Evolutionary conservation across 768 basidiomycete species (phyloP), one percentile per base, ranked within the genome.

Genomic region (Pleurotus sapidus): DNA sequence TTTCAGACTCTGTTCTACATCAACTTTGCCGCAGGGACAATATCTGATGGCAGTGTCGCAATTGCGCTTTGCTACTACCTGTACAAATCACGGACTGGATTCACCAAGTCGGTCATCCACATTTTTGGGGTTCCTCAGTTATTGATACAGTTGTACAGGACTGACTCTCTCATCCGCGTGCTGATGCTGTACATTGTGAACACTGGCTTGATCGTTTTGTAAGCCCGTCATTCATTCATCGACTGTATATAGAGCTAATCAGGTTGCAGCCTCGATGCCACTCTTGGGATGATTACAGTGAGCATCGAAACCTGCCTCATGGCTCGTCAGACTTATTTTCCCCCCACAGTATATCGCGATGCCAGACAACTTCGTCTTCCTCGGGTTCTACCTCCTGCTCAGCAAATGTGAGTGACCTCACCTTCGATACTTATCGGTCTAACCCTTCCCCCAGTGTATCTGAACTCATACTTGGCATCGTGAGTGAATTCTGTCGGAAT

Each of bases 31-130:
- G 66, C 77, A 1, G 75, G 77, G 0, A 76, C 82, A n/a, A 63
- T 71, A 8, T 79, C 78, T 15, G 85, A 87, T 62, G 60, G 80
- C 8, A 77, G 78, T 38, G 76, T 87, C 20, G 76, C 84, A 1
- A 49, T 77, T 38, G 71, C 76, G 4, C 70, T 87, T 18, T 79
- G 77, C 59, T 82, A 73, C 65, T 71, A 80, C 48, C 68, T 87
- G 40, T 69, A 74, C 45, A 65, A 57, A 50, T 80, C 80, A 0
- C 74, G 77, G 60, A 86, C 83, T 0, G 84, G 84, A 0, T 78
- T 84, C 61, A 64, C 60, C 17, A 72, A 72, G 84, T 81, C 61
- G 7, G 63, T 56, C 5, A 30, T 20, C 5, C 6, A 37, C 18
- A 15, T 9, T 53, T 3, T 37, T 18, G 50, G 3, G 38, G 30